Conservation (phyloP, 2,329 filamentous ascomycete genomes). For the Cryphonectria naterciae region DNA sequence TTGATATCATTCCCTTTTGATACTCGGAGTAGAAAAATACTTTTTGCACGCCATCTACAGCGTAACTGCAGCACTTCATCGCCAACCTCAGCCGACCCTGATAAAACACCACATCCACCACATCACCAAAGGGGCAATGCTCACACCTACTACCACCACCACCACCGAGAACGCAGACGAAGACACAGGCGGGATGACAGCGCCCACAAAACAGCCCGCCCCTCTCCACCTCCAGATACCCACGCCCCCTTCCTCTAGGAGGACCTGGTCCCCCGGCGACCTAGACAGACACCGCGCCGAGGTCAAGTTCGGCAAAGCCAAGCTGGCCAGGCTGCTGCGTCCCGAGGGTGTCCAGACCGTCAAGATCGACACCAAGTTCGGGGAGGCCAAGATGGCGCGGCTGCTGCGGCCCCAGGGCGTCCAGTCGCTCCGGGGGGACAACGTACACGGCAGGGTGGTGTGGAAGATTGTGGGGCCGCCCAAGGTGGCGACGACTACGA, state of each 20-base stretch:
- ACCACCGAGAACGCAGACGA: not conserved
- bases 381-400: conserved; percentile 15
- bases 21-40: too few relatives aligned
- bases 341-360: conserved; percentile 6
- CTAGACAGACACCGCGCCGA: conserved; percentile 15
- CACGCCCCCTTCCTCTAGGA: not conserved
- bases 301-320: conserved; percentile 9
- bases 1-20: not conserved
- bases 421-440: conserved; percentile 3
- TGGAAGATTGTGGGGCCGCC: conserved; percentile 5
- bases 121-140: not conserved
- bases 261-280: conserved; percentile 4
- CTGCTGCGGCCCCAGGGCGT: not conserved
- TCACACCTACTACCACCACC: not conserved
- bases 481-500: not conserved
- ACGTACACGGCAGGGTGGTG: conserved; percentile 2
- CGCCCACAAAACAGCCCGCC: not conserved
- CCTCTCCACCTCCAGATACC: not conserved
- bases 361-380: conserved; percentile 7
- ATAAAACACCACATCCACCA: too few relatives aligned
- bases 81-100: not conserved
- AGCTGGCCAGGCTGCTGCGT: conserved; percentile 1
- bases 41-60: not conserved
- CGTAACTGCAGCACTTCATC: not conserved
- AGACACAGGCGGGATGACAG: not conserved